Conservation (phyloP, 2,329 filamentous ascomycete genomes). For the Botrytis pseudocinerea region DNA sequence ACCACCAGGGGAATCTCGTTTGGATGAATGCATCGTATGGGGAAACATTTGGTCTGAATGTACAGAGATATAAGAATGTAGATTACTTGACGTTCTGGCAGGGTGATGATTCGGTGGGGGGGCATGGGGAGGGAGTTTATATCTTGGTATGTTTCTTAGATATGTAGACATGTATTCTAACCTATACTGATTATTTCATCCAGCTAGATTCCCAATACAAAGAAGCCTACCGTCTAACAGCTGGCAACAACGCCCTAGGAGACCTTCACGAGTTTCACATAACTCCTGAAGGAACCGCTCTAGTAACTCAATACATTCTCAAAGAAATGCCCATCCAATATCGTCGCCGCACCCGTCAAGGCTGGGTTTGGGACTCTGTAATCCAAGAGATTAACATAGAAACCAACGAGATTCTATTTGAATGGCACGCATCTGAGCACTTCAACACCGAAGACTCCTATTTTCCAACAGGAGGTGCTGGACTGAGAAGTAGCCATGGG, state of each 20-base stretch:
- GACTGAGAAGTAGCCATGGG: constrained; percentile 10
- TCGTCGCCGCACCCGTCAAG: constrained; percentile 6
- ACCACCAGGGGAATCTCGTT: constrained; percentile 26
- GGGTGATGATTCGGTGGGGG: constrained; percentile 35
- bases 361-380: constrained; percentile 9
- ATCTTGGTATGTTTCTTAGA: not conserved
- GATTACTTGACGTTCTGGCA: constrained; percentile 52
- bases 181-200: not conserved
- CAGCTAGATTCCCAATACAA: constrained; percentile 2
- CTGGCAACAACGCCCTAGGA: constrained; percentile 46
- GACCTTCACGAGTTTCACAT: constrained; percentile 50
- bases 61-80: constrained; percentile 45
- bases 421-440: constrained; percentile 9
- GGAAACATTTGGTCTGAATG: constrained; percentile 24
- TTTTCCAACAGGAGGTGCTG: not conserved
- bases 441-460: constrained; percentile 4
- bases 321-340: constrained; percentile 43
- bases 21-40: constrained; percentile 29
- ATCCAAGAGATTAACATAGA: not conserved
- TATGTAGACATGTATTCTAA: not conserved
- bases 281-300: constrained; percentile 45
- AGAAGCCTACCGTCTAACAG: constrained; percentile 27
- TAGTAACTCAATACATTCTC: constrained; percentile 46
- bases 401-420: constrained; percentile 10
- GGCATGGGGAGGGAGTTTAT: constrained; percentile 5